These are phyloP conservation scores for Plantago elongata DNA, from an alignment of 257 asterid species.

Conservation along the genomic window DNA sequence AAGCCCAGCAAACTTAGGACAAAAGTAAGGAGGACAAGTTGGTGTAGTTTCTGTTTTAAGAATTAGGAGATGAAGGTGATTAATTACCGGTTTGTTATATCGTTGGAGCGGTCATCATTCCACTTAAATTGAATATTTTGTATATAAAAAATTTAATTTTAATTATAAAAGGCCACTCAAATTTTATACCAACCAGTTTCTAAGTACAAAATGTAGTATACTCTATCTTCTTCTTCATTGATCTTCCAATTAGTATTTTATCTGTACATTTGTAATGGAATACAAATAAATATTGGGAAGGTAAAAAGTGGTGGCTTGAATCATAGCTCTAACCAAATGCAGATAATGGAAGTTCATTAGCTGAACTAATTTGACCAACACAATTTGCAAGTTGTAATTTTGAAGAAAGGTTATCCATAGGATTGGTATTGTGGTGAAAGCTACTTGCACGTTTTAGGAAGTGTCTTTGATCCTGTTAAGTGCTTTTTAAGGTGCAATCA, in stretches of 20 bases:
- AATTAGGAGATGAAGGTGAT: conserved; percentile 15
- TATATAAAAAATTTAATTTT: no score
- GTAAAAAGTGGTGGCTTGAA: neutral
- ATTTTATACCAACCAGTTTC: no score
- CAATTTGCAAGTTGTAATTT: conserved; percentile 4
- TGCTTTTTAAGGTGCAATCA: neutral
- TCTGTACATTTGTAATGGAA: neutral
- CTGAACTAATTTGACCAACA: conserved; percentile 19
- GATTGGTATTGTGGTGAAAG: conserved; percentile 7
- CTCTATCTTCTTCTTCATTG: neutral
- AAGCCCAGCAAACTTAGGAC: conserved; percentile 25
- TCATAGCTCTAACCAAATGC: no score
- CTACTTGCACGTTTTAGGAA: conserved; percentile 13
- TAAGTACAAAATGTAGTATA: conserved; percentile 11
- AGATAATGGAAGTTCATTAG: conserved; percentile 2
- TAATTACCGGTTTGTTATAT: no score
- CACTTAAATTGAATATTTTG: no score
- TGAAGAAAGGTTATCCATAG: neutral
- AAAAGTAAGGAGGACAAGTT: conserved; percentile 30
- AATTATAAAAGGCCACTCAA: no score
- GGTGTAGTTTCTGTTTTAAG: conserved; percentile 20
- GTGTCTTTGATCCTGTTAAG: neutral
- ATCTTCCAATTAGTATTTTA: neutral
- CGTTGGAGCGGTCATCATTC: no score
- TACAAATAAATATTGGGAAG: neutral